Percentiles rank a stretch among this genome's conserved stretches.
Conservation (phyloP, 371 early-diverging fungal species). For the Mucor indicus region DNA sequence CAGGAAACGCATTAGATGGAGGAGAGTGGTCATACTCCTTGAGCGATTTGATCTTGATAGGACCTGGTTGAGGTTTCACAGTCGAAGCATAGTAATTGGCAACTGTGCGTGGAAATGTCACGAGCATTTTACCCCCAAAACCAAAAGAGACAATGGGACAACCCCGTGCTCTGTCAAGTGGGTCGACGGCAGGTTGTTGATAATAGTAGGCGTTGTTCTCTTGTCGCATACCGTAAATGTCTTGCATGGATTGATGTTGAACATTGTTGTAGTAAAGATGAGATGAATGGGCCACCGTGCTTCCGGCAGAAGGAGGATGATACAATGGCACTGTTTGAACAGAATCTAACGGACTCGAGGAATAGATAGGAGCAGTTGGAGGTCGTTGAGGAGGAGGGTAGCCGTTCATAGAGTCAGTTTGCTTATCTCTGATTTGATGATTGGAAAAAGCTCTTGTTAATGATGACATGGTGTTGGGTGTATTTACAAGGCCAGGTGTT, state of each 20-base stretch:
- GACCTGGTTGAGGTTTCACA: slow-evolving; percentile 58
- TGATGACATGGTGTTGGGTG: not conserved
- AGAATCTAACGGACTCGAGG: slow-evolving; percentile 3
- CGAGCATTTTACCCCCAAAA: slow-evolving; percentile 82
- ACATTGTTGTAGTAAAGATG: slow-evolving; percentile 9
- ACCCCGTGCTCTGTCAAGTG: slow-evolving; percentile 65
- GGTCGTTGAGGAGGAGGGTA: slow-evolving; percentile 14
- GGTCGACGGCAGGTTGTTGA: slow-evolving; percentile 45
- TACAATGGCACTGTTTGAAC: slow-evolving; percentile 8
- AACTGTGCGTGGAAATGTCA: slow-evolving; percentile 71
- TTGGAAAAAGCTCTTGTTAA: slow-evolving; percentile 14
- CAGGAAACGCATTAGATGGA: slow-evolving; percentile 45
- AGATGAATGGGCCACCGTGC: slow-evolving; percentile 1
- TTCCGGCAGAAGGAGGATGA: slow-evolving; percentile 4
- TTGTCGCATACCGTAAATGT: not conserved
- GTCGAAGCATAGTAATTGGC: slow-evolving; percentile 39
- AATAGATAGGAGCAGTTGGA: slow-evolving; percentile 22
- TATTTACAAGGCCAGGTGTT: slow-evolving; percentile 30
- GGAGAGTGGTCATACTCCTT: slow-evolving; percentile 13
- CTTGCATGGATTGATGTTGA: slow-evolving; percentile 18
- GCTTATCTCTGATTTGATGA: slow-evolving; percentile 7
- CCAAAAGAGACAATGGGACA: slow-evolving; percentile 80
- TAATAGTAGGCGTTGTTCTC: slow-evolving; percentile 13
- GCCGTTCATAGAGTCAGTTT: not conserved
- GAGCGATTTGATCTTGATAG: slow-evolving; percentile 50